Base-by-base conservation (phyloP, 306 rosid species). In the Boehmeria nivea region DNA sequence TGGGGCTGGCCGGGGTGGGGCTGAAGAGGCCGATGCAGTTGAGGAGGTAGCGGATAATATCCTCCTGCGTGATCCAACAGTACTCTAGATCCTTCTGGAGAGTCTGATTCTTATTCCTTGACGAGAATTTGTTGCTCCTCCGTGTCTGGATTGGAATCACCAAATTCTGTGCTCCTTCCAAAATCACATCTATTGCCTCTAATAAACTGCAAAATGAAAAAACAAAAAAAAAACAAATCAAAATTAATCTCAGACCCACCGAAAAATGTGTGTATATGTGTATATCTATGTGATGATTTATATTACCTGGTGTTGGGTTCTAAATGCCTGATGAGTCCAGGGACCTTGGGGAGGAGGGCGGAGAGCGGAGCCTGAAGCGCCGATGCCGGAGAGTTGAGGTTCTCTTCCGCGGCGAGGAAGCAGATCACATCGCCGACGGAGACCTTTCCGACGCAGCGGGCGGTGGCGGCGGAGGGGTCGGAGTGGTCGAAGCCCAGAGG, bases 1-100 rank as follows among this genome's bases (percentile, higher is more conserved):
- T 81, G 67, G 89, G 69, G 43, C n/a, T 48, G 31, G 51, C 59
- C 0, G 84, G 59, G 19, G 44, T 65, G 19, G 85, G 72, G 33
- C 85, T 74, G 52, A 91, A 91, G 20, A 63, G 47, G 1, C 81
- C 81, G n/a, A 91, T 87, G 45, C 73, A 83, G 69, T 81, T 84
- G 12, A 91, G 78, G 14, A 91, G 96, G 69, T 72, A 77, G 18
- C 99, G 87, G 53, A 91, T 72, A 21, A 91, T 52, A 55, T 91
- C 96, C 72, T 91, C 99, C 49, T 83, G 94, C n/a, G 83, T 70
- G 36, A 91, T 69, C 96, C 99, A 91, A 68, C 99, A 87, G 57
- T 78, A 91, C 28, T 65, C 68, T 1, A 18, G 66, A 25, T 60
- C 52, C 58, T 80, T 65, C 64, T 84, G 87, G n/a, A 59, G 13